A percentile compares a stretch with the other conserved stretches of the same genome.
Evolutionary conservation across 2,329 filamentous ascomycete species (phyloP).

Genomic region (Pseudocercospora cruenta): DNA sequence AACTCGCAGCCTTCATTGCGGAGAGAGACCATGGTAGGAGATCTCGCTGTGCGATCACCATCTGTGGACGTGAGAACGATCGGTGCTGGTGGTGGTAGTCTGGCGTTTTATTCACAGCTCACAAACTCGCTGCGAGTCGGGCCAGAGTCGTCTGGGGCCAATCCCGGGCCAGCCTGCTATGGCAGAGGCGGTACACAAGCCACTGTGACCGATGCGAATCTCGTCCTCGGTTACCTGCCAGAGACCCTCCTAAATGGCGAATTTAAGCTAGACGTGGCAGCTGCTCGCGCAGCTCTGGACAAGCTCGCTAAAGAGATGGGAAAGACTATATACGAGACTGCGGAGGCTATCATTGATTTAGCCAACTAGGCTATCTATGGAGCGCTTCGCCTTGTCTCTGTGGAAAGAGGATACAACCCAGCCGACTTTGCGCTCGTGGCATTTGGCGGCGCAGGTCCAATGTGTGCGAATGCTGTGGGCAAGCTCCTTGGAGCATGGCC

Average conservation of each 20-base stretch:
- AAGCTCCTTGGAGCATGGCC: conserved; percentile 35
- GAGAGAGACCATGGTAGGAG: conserved; percentile 34
- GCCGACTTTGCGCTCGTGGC: conserved; percentile 35
- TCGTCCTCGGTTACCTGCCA: conserved; percentile 34
- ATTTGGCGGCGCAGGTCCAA: conserved; percentile 32
- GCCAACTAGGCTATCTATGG: conserved; percentile 35
- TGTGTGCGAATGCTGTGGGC: conserved; percentile 31
- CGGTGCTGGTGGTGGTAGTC: conserved; percentile 33
- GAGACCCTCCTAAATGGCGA: conserved; percentile 33
- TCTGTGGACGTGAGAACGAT: conserved; percentile 34
- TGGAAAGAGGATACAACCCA: conserved; percentile 34
- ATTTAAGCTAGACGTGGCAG: conserved; percentile 33
- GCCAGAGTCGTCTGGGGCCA: conserved; percentile 30
- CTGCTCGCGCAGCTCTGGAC: conserved; percentile 29
- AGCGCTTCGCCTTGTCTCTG: conserved; percentile 32
- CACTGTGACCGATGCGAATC: conserved; percentile 33
- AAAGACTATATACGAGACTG: conserved; percentile 32
- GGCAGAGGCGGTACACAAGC: conserved; percentile 32
- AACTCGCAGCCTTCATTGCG: conserved; percentile 31
- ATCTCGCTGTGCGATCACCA: conserved; percentile 33
- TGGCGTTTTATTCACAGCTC: conserved; percentile 33
- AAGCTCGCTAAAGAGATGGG: conserved; percentile 33
- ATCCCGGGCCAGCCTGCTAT: conserved; percentile 33
- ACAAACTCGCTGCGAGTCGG: conserved; percentile 34
- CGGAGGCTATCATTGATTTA: conserved; percentile 34